A percentile compares a stretch with the other conserved stretches of the same genome.
Evolutionary conservation across 495 filamentous ascomycete species (phyloP).

Genomic region (Xanthoparmelia taractica): DNA sequence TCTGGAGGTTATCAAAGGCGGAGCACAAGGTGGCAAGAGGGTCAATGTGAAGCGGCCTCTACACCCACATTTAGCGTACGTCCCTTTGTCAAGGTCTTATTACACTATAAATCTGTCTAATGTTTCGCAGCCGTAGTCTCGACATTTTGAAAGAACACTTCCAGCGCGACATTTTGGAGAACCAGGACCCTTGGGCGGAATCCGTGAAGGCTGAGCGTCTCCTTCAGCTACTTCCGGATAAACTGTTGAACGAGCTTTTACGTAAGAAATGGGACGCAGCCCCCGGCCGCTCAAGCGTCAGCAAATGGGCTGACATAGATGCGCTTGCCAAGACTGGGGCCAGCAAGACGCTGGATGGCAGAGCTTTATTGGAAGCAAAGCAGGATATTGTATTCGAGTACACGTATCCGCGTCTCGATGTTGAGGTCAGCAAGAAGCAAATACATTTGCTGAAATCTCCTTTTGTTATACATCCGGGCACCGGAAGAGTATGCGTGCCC

Average conservation of each 20-base stretch:
- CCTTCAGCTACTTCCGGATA: constrained; percentile 71
- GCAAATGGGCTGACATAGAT: constrained; percentile 94
- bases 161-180: constrained; percentile 64
- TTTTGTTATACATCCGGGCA: constrained; percentile 93
- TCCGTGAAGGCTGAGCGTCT: constrained; percentile 62
- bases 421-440: constrained; percentile 91
- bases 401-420: constrained; percentile 95
- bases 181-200: constrained; percentile 78
- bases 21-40: constrained; percentile 75
- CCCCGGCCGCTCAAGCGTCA: constrained; percentile 61
- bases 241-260: constrained; percentile 60
- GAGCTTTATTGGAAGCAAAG: constrained; percentile 72
- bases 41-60: constrained; percentile 79
- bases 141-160: constrained; percentile 75
- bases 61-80: constrained; percentile 77
- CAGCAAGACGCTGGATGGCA: constrained; percentile 54
- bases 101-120: background rate
- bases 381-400: constrained; percentile 94
- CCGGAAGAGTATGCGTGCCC: constrained; percentile 88
- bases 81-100: background rate
- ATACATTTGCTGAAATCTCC: constrained; percentile 96
- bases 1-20: constrained; percentile 77
- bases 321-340: constrained; percentile 64
- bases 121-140: constrained; percentile 58
- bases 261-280: constrained; percentile 84